Conservation (phyloP, 805 yeast species). For the Candida succiphila region DNA sequence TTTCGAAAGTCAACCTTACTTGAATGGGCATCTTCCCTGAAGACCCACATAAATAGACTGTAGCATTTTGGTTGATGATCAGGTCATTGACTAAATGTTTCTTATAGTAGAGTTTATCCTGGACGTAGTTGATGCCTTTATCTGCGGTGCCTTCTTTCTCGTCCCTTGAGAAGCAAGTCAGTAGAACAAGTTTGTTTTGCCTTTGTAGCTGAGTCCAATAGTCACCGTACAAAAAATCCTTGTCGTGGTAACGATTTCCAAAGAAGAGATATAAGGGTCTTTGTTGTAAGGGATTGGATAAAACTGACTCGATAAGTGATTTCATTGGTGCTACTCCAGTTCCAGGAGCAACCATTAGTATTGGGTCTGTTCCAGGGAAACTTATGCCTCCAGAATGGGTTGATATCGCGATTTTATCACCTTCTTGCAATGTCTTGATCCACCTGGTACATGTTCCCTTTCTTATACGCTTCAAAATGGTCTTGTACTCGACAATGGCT, state of each 20-base stretch:
- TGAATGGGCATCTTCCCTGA: slow-evolving; percentile 91
- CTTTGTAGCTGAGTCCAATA: slow-evolving; percentile 33
- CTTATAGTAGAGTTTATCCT: slow-evolving; percentile 52
- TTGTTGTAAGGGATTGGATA: slow-evolving; percentile 6
- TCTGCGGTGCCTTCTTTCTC: slow-evolving; percentile 6
- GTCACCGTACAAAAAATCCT: slow-evolving; percentile 59
- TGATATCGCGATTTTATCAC: slow-evolving; percentile 43
- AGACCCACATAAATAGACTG: slow-evolving; percentile 81
- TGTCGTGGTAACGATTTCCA: slow-evolving; percentile 60
- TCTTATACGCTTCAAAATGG: slow-evolving; percentile 67
- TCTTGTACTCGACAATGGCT: slow-evolving; percentile 80
- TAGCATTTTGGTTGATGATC: slow-evolving; percentile 44
- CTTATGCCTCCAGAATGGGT: slow-evolving; percentile 34
- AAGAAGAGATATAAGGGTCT: slow-evolving; percentile 46
- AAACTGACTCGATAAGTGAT: slow-evolving; percentile 41
- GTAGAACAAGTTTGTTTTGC: slow-evolving; percentile 27
- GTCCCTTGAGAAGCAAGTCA: slow-evolving; percentile 42
- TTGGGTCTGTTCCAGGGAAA: slow-evolving; percentile 24
- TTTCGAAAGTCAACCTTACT: slow-evolving; percentile 71
- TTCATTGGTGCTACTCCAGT: slow-evolving; percentile 96
- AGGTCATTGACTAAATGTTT: slow-evolving; percentile 39
- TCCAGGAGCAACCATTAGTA: slow-evolving; percentile 81
- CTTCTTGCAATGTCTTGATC: slow-evolving; percentile 39
- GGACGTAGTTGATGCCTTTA: slow-evolving; percentile 55
- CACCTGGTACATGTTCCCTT: slow-evolving; percentile 78